phyloP scores from a whole-genome alignment of 805 yeast species.

The Yarrowia sp. region DNA sequence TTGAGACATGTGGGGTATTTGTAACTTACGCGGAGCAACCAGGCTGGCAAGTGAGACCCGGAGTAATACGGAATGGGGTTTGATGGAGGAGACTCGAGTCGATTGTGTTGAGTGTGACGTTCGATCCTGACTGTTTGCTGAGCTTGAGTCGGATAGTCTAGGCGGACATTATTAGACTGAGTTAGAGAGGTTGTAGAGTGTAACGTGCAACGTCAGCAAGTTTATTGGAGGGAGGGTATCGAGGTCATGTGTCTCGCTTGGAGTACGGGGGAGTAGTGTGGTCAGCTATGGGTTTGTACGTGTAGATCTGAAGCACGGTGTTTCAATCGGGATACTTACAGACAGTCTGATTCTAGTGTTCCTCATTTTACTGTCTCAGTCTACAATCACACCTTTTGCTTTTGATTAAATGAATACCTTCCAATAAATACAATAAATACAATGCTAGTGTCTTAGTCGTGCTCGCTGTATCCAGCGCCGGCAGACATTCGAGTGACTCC shows the following conservation, averaged over 20 bases:
- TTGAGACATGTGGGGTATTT: slow-evolving; percentile 15
- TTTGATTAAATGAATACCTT: slow-evolving; percentile 3
- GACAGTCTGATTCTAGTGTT: no score
- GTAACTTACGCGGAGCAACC: background rate
- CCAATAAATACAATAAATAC: slow-evolving; percentile 28
- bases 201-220: slow-evolving; percentile 7
- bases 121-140: background rate
- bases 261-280: no score
- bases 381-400: background rate
- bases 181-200: background rate
- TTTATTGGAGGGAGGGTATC: no score
- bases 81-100: no score
- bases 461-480: slow-evolving; percentile 32
- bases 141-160: background rate
- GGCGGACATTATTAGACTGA: background rate
- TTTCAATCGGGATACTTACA: no score
- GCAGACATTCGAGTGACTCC: slow-evolving; percentile 33
- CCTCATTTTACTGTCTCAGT: no score
- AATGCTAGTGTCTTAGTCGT: slow-evolving; percentile 5
- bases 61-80: background rate
- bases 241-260: no score
- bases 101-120: background rate
- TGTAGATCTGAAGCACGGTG: no score
- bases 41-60: slow-evolving; percentile 3
- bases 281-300: no score